Evolutionary conservation across 192 early-diverging fungal species (phyloP).

Genomic region (Spizellomyces punctatus): DNA sequence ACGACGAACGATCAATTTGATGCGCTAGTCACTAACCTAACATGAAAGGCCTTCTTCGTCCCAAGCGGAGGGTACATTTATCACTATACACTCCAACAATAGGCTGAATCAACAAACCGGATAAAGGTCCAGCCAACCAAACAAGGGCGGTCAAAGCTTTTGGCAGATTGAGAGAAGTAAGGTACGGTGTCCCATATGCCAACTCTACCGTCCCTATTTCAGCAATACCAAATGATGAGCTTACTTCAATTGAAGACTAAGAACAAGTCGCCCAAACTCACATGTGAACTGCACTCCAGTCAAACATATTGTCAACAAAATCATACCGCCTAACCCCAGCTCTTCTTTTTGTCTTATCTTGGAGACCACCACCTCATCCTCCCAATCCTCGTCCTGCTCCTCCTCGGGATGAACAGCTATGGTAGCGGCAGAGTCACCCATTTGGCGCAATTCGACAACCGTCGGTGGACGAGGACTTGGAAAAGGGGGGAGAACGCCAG

Average conservation of each 20-base stretch:
- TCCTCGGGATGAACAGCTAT: no score
- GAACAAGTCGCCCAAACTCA: constrained; percentile 39
- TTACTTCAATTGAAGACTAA: neutral
- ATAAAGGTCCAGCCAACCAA: constrained; percentile 89
- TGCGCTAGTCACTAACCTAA: constrained; percentile 37
- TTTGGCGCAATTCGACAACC: no score
- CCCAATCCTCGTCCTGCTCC: no score
- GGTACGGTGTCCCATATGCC: constrained; percentile 83
- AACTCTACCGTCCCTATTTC: constrained; percentile 72
- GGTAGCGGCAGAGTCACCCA: no score
- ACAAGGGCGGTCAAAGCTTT: constrained; percentile 86
- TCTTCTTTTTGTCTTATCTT: constrained; percentile 1
- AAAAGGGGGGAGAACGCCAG: no score
- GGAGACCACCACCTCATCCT: constrained; percentile 6
- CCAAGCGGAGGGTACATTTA: constrained; percentile 66
- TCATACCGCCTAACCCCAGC: constrained; percentile 26
- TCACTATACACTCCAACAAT: constrained; percentile 87
- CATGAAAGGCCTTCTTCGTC: constrained; percentile 85
- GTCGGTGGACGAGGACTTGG: no score
- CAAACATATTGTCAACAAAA: constrained; percentile 62
- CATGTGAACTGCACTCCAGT: constrained; percentile 71
- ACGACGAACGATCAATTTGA: neutral
- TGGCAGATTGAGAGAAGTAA: constrained; percentile 79
- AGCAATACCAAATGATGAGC: neutral
- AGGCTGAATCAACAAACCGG: constrained; percentile 70